Base-by-base conservation (phyloP, 2,329 filamentous ascomycete genomes). In the Capronia americana region DNA sequence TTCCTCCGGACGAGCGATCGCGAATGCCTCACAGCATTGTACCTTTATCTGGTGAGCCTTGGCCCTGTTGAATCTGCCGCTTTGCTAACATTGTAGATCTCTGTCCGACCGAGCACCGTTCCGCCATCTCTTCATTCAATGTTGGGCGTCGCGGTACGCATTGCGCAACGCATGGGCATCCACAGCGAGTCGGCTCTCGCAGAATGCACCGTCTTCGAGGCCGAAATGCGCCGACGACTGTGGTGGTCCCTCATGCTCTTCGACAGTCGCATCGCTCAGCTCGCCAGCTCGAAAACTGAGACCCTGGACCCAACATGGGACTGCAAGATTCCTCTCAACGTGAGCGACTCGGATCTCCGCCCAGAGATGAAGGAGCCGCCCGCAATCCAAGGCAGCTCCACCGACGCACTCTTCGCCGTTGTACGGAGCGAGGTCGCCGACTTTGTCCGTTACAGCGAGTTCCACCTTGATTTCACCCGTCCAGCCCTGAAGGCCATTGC, bases 41-140 rank as follows among this genome's bases (percentile, higher is more conserved):
- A 78, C 68, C 78, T 88, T 4, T 87, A 86, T 67, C 72, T 87
- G 30, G 84, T 86, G 75, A 75, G 83, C 78, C 66, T 77, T 87
- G 2, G 87, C 86, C 30, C 84, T 85, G 75, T 74, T 80, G 26
- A 12, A 28, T 23, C 55, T 53, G 20, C 50, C 28, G 30, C n/a
- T 28, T 44, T 7, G 44, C 79, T 75, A 63, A 73, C 78, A 63
- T 58, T 63, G 4, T 70, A 88, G 87, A 73, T 88, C 28, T 85
- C 84, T 17, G 79, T 88, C 56, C 82, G 85, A 55, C 84, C 84
- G 71, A 84, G 81, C 51, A 85, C 86, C 77, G 79, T 68, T 30
- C 32, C 77, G 38, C 79, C 77, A 38, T 80, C 79, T 65, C 77
- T 79, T 5, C 80, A 79, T 77, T 77, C 80, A 3, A 75, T 82